Evolutionary conservation across 2,329 filamentous ascomycete species (phyloP), one percentile per base, ranked within the genome.

Genomic region (Fusarium drepaniforme): DNA sequence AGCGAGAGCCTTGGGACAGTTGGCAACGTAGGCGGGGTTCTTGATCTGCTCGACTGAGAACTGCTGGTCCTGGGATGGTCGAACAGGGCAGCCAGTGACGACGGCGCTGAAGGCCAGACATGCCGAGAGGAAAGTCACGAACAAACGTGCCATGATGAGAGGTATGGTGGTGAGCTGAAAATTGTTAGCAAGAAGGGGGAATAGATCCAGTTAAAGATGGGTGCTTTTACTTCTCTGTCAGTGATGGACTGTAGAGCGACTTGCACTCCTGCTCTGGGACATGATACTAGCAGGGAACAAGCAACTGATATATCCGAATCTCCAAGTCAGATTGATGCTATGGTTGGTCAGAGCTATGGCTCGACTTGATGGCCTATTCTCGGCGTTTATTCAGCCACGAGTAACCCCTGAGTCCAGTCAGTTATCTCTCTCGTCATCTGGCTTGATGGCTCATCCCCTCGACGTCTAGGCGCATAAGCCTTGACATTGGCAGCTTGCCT

Each of bases 11-110:
- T 80, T 68, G 9, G 81, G 80, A 8, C 84, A 84, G 63, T 77
- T 80, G 66, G 75, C 80, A 51, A 80, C 78, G 66, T 80, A 84
- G 57, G 81, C 77, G 28, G 79, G 68, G 75, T 85, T 85, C 70
- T 77, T 80, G 51, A 84, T 80, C 73, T 85, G 84, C 37, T 80
- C 74, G 33, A 85, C 73, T 4, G 80, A 81, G 71, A 80, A 80
- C 8, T 78, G 64, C 18, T 71, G 67, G 30, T 71, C 69, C 8
- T 66, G 23, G 44, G 18, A 5, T 23, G n/a, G 13, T 12, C 37
- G 16, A 21, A 75, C 59, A 13, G 77, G 76, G 11, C 68, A 74
- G 21, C 72, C 73, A 18, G 68, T 30, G 16, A 72, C 59, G 16
- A 74, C 71, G 25, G 76, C 69, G 11, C 66, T 49, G n/a, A 80